These are phyloP conservation scores for Groenewaldozyma auringiensis DNA, from an alignment of 1,139 yeast species.

Conservation along the genomic window DNA sequence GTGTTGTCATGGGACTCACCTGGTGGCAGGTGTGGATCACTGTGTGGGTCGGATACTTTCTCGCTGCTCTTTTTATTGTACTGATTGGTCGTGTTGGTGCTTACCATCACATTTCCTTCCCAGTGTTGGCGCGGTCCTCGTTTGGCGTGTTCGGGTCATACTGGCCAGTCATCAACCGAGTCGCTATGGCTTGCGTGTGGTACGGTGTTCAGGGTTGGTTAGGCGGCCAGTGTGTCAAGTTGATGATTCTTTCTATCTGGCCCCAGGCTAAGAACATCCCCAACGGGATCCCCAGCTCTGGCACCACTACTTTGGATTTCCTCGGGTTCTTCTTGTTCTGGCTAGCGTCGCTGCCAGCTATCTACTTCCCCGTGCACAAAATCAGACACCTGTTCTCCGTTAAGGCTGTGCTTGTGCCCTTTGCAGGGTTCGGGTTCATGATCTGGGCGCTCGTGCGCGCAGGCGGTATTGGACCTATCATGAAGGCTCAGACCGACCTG, in stretches of 20 bases:
- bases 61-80: slow-evolving; percentile 29
- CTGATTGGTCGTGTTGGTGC: slow-evolving; percentile 33
- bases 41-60: slow-evolving; percentile 49
- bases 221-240: slow-evolving; percentile 73
- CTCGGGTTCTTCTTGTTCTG: slow-evolving; percentile 72
- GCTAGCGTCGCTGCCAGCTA: slow-evolving; percentile 66
- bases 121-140: slow-evolving; percentile 32
- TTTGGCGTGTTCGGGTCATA: slow-evolving; percentile 35
- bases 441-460: slow-evolving; percentile 76
- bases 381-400: slow-evolving; percentile 75
- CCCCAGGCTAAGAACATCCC: slow-evolving; percentile 32
- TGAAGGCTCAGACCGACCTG: slow-evolving; percentile 42
- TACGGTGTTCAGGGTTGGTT: slow-evolving; percentile 76
- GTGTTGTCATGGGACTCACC: slow-evolving; percentile 61
- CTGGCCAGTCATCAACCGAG: slow-evolving; percentile 43
- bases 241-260: slow-evolving; percentile 41
- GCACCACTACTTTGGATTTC: slow-evolving; percentile 61
- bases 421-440: slow-evolving; percentile 72
- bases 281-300: slow-evolving; percentile 42
- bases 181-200: slow-evolving; percentile 80
- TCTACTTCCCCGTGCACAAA: slow-evolving; percentile 75
- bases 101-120: slow-evolving; percentile 33
- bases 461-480: slow-evolving; percentile 63
- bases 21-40: slow-evolving; percentile 92
- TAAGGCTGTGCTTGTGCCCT: slow-evolving; percentile 67